phyloP scores from a whole-genome alignment of 2,329 filamentous ascomycete species.

The Ascochyta lentis region DNA sequence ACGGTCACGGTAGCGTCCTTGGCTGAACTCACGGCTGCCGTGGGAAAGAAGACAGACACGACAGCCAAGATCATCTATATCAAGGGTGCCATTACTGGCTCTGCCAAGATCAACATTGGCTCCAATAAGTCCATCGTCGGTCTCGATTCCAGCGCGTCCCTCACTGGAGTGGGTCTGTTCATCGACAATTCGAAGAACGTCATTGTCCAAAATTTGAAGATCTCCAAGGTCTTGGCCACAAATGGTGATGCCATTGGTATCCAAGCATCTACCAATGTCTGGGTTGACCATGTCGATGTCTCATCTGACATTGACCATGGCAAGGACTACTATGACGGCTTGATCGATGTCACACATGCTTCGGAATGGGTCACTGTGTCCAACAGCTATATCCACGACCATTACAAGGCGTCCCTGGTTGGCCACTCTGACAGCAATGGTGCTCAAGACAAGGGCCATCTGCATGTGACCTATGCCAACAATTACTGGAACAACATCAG shows the following conservation, averaged over 20 bases:
- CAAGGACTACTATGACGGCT: conserved; percentile 75
- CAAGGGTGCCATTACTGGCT: conserved; percentile 53
- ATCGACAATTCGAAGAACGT: conserved; percentile 60
- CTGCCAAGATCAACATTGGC: conserved; percentile 50
- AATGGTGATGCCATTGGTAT: conserved; percentile 61
- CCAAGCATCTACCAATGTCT: conserved; percentile 59
- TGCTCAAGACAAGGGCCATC: conserved; percentile 65
- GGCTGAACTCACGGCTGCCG: conserved; percentile 53
- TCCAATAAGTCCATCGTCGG: conserved; percentile 61
- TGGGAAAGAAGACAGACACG: conserved; percentile 44
- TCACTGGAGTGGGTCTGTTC: conserved; percentile 56
- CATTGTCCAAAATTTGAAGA: conserved; percentile 63
- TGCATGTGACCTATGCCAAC: conserved; percentile 70
- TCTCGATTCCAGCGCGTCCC: conserved; percentile 52
- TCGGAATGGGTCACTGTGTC: conserved; percentile 67
- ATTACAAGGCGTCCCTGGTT: conserved; percentile 65
- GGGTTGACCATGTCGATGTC: conserved; percentile 73
- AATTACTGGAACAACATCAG: conserved; percentile 71
- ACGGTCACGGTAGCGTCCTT: conserved; percentile 43
- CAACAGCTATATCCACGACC: conserved; percentile 61
- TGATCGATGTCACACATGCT: conserved; percentile 69
- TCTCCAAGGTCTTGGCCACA: conserved; percentile 54
- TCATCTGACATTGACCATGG: conserved; percentile 64
- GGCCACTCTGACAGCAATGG: conserved; percentile 67
- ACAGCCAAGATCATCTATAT: conserved; percentile 56